Evolutionary conservation across 202 grass and related monocot species (phyloP).

Genomic region (Hordeum pubiflorum): DNA sequence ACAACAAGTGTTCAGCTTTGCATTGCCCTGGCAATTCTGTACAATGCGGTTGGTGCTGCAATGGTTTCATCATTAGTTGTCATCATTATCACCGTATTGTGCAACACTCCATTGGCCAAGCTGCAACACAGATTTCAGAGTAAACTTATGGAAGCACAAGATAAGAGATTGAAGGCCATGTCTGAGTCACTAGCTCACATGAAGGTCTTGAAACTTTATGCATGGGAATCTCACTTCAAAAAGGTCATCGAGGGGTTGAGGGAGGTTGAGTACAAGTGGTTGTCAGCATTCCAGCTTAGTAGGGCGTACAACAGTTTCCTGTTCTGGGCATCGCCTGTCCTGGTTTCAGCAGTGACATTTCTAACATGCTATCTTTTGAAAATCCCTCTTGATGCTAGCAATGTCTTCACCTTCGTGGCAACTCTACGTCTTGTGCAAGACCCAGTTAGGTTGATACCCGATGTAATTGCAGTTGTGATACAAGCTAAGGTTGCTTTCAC

Average conservation of each 20-base stretch:
- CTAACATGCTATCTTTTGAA: conserved; percentile 68
- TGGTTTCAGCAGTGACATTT: conserved; percentile 78
- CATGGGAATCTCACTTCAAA: conserved; percentile 87
- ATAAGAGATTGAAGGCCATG: conserved; percentile 76
- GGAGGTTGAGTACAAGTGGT: conserved; percentile 73
- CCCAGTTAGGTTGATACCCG: conserved; percentile 63
- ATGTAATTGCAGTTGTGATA: conserved; percentile 76
- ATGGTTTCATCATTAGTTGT: conserved; percentile 59
- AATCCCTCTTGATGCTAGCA: conserved; percentile 65
- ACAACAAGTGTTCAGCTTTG: conserved; percentile 73
- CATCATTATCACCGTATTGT: conserved; percentile 61
- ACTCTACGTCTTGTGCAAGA: conserved; percentile 78
- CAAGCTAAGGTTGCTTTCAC: conserved; percentile 87
- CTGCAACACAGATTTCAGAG: conserved; percentile 78
- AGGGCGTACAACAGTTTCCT: conserved; percentile 75
- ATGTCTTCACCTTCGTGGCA: conserved; percentile 85
- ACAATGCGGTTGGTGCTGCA: conserved; percentile 58
- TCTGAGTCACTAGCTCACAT: conserved; percentile 65
- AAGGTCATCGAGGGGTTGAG: conserved; percentile 66
- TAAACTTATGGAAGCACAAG: conserved; percentile 80
- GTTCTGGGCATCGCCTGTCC: conserved; percentile 75
- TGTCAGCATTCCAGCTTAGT: conserved; percentile 70
- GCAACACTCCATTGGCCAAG: conserved; percentile 77
- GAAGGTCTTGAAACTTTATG: conserved; percentile 86
- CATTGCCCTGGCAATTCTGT: conserved; percentile 69